Base-by-base conservation (phyloP, 73 alveolate genomes). In the Tetrahymena elliotti region DNA sequence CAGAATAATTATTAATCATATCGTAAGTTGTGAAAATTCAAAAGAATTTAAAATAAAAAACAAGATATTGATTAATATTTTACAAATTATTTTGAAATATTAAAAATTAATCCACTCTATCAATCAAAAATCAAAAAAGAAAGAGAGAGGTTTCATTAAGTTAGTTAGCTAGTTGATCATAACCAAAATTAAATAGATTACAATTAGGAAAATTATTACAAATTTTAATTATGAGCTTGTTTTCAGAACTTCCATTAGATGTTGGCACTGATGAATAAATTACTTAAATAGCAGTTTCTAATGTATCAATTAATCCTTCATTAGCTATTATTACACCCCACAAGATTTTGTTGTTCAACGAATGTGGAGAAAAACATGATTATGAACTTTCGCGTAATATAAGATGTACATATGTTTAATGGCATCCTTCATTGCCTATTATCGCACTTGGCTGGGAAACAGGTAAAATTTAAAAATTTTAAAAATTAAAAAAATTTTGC, bases 381-480 rank as follows among this genome's bases (percentile, higher is more conserved):
- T 98, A 97, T 95, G 99, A 98, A 68, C 96, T 98, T 92, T 93
- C 97, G n/a, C 95, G 99, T 35, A 99, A 98, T 24, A 94, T 94
- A 82, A 53, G 95, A 22, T 98, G 99, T 24, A 97, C 98, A 6
- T 96, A 98, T 83, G 96, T 99, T 53, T 93, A 97, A 38, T 99
- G 99, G 99, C 99, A 99, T 95, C 99, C 99, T 33, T 94, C 93
- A 35, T 97, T 97, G 52, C 98, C 98, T 94, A 96, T 98, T 68
- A 97, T 99, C 33, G 99, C 99, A 2, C 95, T 97, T 53, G 99
- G 99, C 35, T 97, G 99, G 99, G 99, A 98, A 31, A 99, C 97
- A 95, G 99, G 99, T 38, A 97, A 94, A 52, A 53, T 93, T 1
- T 95, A 94, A 68, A 96, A 31, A 34, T 92, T 92, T 39, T 33